Evolutionary conservation across 192 early-diverging fungal species (phyloP).

Genomic region (Coemansia sp.): DNA sequence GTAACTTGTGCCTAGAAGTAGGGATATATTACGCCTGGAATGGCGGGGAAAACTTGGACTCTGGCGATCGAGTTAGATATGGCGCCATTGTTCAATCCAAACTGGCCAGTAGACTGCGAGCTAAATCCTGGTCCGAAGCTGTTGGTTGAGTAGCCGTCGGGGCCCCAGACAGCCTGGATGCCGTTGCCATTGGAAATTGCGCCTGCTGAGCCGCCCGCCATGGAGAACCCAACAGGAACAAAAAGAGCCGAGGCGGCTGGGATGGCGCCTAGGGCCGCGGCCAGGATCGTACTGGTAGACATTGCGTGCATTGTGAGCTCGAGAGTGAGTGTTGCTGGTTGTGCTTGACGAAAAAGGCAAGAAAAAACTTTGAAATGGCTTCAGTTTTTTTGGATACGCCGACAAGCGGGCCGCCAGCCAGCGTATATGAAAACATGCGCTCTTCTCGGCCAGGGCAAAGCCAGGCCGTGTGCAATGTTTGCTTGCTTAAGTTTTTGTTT

Average conservation of each 20-base stretch:
- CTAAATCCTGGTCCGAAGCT: conserved; percentile 47
- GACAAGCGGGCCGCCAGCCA: not conserved
- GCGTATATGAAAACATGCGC: not conserved
- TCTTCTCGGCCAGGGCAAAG: not conserved
- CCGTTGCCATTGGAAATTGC: conserved; percentile 31
- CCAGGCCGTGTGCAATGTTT: not conserved
- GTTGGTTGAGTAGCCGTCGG: conserved; percentile 36
- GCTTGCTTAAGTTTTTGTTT: not conserved
- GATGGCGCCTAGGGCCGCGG: not conserved
- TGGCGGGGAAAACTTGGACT: conserved; percentile 28
- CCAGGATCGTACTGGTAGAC: not conserved
- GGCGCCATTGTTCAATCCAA: conserved; percentile 34
- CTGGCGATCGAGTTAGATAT: conserved; percentile 45
- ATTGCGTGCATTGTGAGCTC: not conserved
- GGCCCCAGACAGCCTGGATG: conserved; percentile 46
- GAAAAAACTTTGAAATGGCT: too few relatives aligned
- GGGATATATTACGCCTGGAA: conserved; percentile 3
- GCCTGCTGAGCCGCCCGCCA: conserved; percentile 20
- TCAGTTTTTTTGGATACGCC: too few relatives aligned
- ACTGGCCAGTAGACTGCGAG: conserved; percentile 44
- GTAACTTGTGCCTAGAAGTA: not conserved
- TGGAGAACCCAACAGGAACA: conserved; percentile 13
- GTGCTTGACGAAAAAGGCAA: not conserved
- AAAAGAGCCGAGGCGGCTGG: conserved; percentile 4
- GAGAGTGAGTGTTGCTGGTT: too few relatives aligned